A percentile compares a stretch with the other conserved stretches of the same genome.
Evolutionary conservation across 1,139 yeast genomes (phyloP).

Genomic region (Lodderomyces orthopsilosis): DNA sequence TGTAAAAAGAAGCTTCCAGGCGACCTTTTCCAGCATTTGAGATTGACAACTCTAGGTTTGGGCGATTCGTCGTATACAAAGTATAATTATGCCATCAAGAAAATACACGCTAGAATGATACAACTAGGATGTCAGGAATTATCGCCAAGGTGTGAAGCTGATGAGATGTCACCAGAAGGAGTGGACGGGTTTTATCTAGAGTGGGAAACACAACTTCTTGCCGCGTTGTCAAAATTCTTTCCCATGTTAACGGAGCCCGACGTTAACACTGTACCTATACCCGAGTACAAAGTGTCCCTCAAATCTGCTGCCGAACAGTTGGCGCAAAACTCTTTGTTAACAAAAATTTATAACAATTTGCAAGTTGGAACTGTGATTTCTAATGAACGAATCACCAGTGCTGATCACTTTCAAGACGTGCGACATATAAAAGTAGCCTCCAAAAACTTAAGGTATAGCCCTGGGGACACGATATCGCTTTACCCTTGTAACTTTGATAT

Average conservation of each 20-base stretch:
- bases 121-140: conserved; percentile 83
- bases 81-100: conserved; percentile 81
- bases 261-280: conserved; percentile 18
- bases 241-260: conserved; percentile 10
- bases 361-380: conserved; percentile 40
- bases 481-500: conserved; percentile 69
- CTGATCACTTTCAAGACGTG: conserved; percentile 88
- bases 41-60: conserved; percentile 75
- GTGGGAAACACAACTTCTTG: conserved; percentile 61
- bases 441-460: conserved; percentile 42
- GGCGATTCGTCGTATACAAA: conserved; percentile 95
- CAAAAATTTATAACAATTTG: conserved; percentile 11
- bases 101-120: conserved; percentile 69
- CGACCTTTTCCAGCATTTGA: conserved; percentile 59
- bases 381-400: conserved; percentile 62
- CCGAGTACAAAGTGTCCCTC: conserved; percentile 14
- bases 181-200: conserved; percentile 72
- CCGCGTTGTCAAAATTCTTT: conserved; percentile 25
- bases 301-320: not conserved
- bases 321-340: not conserved
- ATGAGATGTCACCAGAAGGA: conserved; percentile 80
- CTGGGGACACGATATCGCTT: conserved; percentile 80
- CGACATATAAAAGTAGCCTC: conserved; percentile 53
- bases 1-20: conserved; percentile 65
- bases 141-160: conserved; percentile 79